Evolutionary conservation across 306 rosid species (phyloP), one percentile per base, ranked within the genome.

Genomic region (Prunus davidiana): DNA sequence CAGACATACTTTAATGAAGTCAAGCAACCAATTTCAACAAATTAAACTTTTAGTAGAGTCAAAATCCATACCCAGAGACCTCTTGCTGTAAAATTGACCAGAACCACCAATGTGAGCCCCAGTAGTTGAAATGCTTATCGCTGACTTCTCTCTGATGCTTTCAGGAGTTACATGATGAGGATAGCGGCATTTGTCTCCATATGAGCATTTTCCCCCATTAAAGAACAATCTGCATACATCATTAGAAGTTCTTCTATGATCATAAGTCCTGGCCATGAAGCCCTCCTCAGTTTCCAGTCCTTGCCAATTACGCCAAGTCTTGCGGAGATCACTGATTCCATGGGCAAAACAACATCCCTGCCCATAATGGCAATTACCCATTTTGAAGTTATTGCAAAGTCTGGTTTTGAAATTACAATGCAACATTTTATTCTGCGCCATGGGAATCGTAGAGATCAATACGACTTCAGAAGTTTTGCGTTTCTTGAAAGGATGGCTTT

Each of bases 141-240:
- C 65, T 6, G 75, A 27, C 12, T 22, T 24, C 9, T 76, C 84
- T 71, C 78, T 81, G 18, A 18, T 19, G 10, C 34, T 19, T 13
- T 30, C 52, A 24, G 60, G 62, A 64, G 32, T 24, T 28, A 54
- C 43, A 32, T 32, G 38, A 63, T 86, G 91, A 61, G 62, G 84
- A 81, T 45, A 89, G 38, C 88, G 89, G 75, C 93, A 89, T 3
- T 16, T 45, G 72, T 49, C 22, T 15, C 88, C 86, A 43, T 81
- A 87, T 3, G 27, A 11, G 60, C 91, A 89, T 9, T 43, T 69
- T 63, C 16, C 27, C 84, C 67, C 28, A 3, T 51, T 49, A 19
- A 8, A 41, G 79, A 81, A 85, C 72, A 72, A 49, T 73, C 82
- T 87, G 77, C 93, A 87, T 0, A 77, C 30, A 32, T 62, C 7